These are phyloP conservation scores for Podospora didyma DNA, from an alignment of 495 filamentous ascomycete species.

Conservation along the genomic window DNA sequence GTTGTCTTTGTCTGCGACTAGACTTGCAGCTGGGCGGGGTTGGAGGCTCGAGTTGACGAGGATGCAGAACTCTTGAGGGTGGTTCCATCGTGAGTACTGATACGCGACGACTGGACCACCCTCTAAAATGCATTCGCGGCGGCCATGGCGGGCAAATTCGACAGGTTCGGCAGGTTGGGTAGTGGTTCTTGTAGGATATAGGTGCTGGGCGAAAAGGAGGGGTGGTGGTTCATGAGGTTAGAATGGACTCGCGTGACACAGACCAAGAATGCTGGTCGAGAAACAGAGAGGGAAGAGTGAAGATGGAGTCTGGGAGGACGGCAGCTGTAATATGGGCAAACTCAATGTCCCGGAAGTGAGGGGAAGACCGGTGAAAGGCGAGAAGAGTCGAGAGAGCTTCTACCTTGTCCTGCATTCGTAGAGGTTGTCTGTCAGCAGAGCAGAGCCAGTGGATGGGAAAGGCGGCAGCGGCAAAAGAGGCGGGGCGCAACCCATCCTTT, in stretches of 20 bases:
- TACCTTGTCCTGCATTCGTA: not conserved
- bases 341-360: constrained; percentile 13
- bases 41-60: constrained; percentile 15
- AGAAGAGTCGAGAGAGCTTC: constrained; percentile 1
- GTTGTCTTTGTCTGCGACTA: not conserved
- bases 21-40: not conserved
- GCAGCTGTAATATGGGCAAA: not conserved
- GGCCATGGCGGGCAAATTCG: constrained; percentile 33
- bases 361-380: constrained; percentile 14
- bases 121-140: constrained; percentile 46
- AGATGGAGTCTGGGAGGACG: not conserved
- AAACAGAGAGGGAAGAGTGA: not conserved
- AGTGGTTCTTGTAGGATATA: not conserved
- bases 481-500: constrained; percentile 12
- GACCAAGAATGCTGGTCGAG: not conserved
- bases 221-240: no score
- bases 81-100: constrained; percentile 46
- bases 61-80: constrained; percentile 39
- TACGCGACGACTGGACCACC: constrained; percentile 41
- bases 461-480: constrained; percentile 15
- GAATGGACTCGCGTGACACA: not conserved
- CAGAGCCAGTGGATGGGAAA: no score
- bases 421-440: not conserved
- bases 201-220: not conserved
- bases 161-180: not conserved